phyloP scores from a whole-genome alignment of 176 grass and related monocot species.

The Ensete ventricosum region DNA sequence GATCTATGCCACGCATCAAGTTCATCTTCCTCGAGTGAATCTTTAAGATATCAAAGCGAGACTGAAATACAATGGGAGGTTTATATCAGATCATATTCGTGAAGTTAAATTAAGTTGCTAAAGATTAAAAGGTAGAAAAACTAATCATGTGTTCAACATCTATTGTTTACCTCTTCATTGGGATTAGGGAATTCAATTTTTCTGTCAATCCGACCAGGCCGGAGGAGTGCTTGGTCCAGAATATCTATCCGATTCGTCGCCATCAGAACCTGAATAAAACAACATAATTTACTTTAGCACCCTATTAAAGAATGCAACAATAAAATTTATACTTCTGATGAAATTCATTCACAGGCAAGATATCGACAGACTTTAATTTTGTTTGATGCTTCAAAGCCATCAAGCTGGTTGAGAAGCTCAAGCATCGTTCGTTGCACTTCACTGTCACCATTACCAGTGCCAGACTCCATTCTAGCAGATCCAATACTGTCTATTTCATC shows the following conservation, averaged over 20 bases:
- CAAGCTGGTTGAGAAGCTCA: slow-evolving; percentile 98
- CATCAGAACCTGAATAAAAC: slow-evolving; percentile 72
- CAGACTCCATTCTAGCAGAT: slow-evolving; percentile 93
- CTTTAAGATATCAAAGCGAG: slow-evolving; percentile 95
- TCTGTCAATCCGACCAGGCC: slow-evolving; percentile 97
- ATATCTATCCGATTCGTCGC: slow-evolving; percentile 98
- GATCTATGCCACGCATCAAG: slow-evolving; percentile 96
- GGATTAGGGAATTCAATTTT: slow-evolving; percentile 99
- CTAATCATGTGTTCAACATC: not conserved
- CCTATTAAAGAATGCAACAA: not conserved
- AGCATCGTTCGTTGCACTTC: slow-evolving; percentile 99
- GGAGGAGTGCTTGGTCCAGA: slow-evolving; percentile 91
- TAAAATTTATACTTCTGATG: not conserved
- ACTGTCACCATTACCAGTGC: slow-evolving; percentile 87
- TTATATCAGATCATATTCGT: not conserved
- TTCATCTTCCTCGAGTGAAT: slow-evolving; percentile 99
- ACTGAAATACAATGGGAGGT: slow-evolving; percentile 35
- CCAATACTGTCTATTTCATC: slow-evolving; percentile 98
- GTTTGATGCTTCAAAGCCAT: slow-evolving; percentile 99
- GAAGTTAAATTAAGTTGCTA: slow-evolving; percentile 10
- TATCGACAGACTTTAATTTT: slow-evolving; percentile 68
- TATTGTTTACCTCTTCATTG: slow-evolving; percentile 61
- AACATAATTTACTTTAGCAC: not conserved
- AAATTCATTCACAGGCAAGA: not conserved
- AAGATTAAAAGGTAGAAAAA: not conserved